Evolutionary conservation across 1,284 basidiomycete genomes (phyloP).

Genomic region (Ganoderma leucocontextum): DNA sequence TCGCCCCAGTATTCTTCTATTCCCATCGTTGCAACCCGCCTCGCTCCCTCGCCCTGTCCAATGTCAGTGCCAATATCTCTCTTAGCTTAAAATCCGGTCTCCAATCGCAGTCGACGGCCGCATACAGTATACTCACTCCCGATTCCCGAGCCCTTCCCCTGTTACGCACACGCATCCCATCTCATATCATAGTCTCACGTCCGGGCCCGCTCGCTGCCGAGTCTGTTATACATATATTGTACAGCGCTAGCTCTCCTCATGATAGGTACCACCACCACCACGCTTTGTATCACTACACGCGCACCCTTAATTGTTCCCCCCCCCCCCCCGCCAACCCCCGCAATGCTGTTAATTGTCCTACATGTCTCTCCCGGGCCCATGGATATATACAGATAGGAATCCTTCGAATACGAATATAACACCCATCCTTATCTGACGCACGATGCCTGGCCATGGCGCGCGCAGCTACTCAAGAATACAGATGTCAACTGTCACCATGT

Average conservation of each 20-base stretch:
- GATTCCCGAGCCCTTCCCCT: background rate
- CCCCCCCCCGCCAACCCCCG: background rate
- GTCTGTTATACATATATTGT: slow-evolving; percentile 15
- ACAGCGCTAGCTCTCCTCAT: background rate
- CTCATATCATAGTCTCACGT: background rate
- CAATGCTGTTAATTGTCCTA: background rate
- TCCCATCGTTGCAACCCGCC: background rate
- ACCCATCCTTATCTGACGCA: background rate
- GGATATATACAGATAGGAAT: slow-evolving; percentile 4
- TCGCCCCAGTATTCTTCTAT: background rate
- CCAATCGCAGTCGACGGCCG: background rate
- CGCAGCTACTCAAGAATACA: too few species aligned
- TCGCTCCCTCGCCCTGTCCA: too few species aligned
- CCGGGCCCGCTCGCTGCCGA: slow-evolving; percentile 3
- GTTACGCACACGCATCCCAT: background rate
- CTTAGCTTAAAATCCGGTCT: background rate
- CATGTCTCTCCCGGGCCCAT: background rate
- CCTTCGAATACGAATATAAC: background rate
- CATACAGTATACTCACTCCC: background rate
- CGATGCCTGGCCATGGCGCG: too few species aligned
- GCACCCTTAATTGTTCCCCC: background rate
- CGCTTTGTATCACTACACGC: slow-evolving; percentile 6
- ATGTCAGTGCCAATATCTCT: background rate
- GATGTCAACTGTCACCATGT: background rate
- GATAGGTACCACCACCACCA: background rate